Evolutionary conservation across 1,139 yeast genomes (phyloP).

Genomic region (Kodamaea derodonti): DNA sequence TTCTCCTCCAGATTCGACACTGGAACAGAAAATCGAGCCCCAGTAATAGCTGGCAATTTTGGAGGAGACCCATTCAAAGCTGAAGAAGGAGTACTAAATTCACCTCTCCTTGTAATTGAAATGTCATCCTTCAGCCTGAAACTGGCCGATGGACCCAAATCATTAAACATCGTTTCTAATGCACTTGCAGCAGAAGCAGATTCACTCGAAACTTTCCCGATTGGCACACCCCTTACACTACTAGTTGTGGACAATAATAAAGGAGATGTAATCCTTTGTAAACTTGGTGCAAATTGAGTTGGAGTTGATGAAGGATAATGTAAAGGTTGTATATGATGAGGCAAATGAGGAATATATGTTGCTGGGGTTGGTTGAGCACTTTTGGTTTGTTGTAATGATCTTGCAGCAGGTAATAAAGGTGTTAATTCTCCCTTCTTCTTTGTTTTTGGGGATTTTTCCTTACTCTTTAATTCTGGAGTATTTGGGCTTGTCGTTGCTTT

Average conservation of each 20-base stretch:
- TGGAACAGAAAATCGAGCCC: background rate
- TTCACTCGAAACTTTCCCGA: background rate
- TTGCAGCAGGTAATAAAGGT: conserved; percentile 28
- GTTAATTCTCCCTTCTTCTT: conserved; percentile 22
- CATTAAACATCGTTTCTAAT: conserved; percentile 46
- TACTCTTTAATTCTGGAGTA: conserved; percentile 43
- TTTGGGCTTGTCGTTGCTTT: conserved; percentile 27
- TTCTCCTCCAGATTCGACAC: conserved; percentile 2
- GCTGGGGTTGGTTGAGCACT: conserved; percentile 8
- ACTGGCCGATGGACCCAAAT: conserved; percentile 45
- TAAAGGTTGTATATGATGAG: conserved; percentile 49
- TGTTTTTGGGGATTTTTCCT: conserved; percentile 22
- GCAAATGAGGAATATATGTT: conserved; percentile 10
- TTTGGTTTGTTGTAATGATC: conserved; percentile 3
- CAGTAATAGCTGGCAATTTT: conserved; percentile 30
- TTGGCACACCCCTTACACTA: conserved; percentile 21
- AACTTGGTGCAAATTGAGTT: conserved; percentile 64
- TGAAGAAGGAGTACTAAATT: conserved; percentile 33
- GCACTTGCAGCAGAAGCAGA: conserved; percentile 51
- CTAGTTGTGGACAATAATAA: conserved; percentile 48
- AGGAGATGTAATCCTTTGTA: conserved; percentile 63
- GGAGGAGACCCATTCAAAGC: conserved; percentile 32
- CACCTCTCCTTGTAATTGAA: background rate
- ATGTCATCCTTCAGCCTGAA: conserved; percentile 7
- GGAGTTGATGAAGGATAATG: conserved; percentile 70